phyloP scores from a whole-genome alignment of 179 eudicot genomes.

The Sideroxylon spinosum region DNA sequence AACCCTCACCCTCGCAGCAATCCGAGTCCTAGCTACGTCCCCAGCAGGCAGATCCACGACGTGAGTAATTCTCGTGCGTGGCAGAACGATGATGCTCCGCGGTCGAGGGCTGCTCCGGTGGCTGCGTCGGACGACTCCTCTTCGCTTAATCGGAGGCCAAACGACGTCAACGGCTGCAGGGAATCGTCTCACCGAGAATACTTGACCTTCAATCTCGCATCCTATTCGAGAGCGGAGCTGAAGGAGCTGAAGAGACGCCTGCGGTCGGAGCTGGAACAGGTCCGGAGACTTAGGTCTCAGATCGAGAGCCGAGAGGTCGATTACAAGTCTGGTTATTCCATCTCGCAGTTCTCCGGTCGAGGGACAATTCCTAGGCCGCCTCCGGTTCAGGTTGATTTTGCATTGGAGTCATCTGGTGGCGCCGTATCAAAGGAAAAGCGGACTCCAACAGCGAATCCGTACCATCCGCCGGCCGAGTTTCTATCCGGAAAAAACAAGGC shows the following conservation, averaged over 20 bases:
- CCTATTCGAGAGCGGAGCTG: slow-evolving; percentile 43
- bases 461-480: slow-evolving; percentile 34
- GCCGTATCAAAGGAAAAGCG: slow-evolving; percentile 37
- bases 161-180: slow-evolving; percentile 12
- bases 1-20: slow-evolving; percentile 48
- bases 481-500: slow-evolving; percentile 31
- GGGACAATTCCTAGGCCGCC: slow-evolving; percentile 23
- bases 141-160: slow-evolving; percentile 41
- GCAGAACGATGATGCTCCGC: slow-evolving; percentile 19
- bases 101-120: slow-evolving; percentile 24
- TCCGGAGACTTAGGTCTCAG: slow-evolving; percentile 41
- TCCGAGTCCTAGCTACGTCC: slow-evolving; percentile 13
- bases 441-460: slow-evolving; percentile 35
- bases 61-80: neutral
- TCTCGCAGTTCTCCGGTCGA: neutral
- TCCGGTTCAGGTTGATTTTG: slow-evolving; percentile 26
- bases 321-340: slow-evolving; percentile 5
- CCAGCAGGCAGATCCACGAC: slow-evolving; percentile 27
- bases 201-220: slow-evolving; percentile 37
- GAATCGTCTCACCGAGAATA: slow-evolving; percentile 32
- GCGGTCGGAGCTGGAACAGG: slow-evolving; percentile 50
- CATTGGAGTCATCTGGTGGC: slow-evolving; percentile 15
- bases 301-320: slow-evolving; percentile 40
- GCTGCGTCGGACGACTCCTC: slow-evolving; percentile 50
- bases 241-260: slow-evolving; percentile 42